Evolutionary conservation across 2,329 filamentous ascomycete genomes (phyloP).

Genomic region (Lasiodiplodia gonubiensis): DNA sequence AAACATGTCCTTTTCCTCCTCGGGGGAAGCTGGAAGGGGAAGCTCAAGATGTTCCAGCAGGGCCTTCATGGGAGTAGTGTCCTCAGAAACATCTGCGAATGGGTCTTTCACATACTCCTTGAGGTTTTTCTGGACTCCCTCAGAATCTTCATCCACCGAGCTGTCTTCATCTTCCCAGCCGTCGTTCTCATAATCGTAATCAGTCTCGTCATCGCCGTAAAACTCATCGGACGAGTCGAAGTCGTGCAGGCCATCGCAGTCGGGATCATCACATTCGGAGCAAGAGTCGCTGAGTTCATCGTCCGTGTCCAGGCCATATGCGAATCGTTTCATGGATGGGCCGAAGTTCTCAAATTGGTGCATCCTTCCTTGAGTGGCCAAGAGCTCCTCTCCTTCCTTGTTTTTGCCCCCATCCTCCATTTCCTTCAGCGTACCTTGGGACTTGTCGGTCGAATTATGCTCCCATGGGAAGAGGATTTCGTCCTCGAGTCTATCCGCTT

Average conservation of each 20-base stretch:
- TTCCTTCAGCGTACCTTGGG: background rate
- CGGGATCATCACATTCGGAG: background rate
- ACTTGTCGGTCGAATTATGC: background rate
- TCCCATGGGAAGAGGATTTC: constrained; percentile 50
- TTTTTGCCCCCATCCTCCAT: background rate
- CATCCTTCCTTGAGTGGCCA: constrained; percentile 12
- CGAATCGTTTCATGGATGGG: constrained; percentile 31
- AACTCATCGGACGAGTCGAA: background rate
- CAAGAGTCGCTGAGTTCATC: constrained; percentile 36
- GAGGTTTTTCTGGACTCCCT: background rate
- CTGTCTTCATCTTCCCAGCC: constrained; percentile 1
- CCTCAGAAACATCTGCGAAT: background rate
- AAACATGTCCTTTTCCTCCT: background rate
- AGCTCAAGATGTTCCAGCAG: background rate
- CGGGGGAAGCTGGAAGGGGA: background rate
- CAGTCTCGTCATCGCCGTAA: constrained; percentile 31
- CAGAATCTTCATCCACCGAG: background rate
- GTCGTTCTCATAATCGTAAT: background rate
- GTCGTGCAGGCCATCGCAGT: constrained; percentile 8
- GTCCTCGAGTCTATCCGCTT: constrained; percentile 51
- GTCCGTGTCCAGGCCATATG: constrained; percentile 36
- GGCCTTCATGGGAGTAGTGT: background rate
- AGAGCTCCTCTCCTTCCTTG: background rate
- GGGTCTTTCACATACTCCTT: background rate
- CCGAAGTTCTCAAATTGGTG: constrained; percentile 32